phyloP scores from a whole-genome alignment of 1,284 basidiomycete species.

The Boletus sp. region DNA sequence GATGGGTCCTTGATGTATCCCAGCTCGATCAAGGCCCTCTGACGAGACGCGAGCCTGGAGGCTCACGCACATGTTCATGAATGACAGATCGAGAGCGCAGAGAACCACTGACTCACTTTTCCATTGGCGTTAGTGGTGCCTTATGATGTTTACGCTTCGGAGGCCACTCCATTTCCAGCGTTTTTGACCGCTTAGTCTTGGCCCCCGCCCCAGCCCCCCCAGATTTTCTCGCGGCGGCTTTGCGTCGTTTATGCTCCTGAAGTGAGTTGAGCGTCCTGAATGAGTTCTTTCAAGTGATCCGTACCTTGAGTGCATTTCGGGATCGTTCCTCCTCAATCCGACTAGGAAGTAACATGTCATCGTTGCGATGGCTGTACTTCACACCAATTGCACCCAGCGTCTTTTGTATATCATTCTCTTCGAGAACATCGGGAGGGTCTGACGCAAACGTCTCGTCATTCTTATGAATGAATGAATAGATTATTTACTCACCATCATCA shows the following conservation, averaged over 20 bases:
- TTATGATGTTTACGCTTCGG: conserved; percentile 61
- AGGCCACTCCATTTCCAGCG: conserved; percentile 56
- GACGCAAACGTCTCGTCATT: not conserved
- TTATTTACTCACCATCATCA: conserved; percentile 53
- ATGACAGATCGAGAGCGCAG: not conserved
- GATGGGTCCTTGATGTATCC: conserved; percentile 51
- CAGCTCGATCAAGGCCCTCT: conserved; percentile 57
- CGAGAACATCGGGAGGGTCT: conserved; percentile 34
- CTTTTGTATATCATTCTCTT: conserved; percentile 51
- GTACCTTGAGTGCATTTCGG: conserved; percentile 54
- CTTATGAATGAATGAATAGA: not conserved
- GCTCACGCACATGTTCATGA: conserved; percentile 5
- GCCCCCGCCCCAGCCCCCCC: conserved; percentile 17
- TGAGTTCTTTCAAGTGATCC: not conserved
- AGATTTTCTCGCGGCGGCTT: conserved; percentile 26
- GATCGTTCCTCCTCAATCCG: conserved; percentile 64
- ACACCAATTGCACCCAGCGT: conserved; percentile 61
- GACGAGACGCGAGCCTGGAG: conserved; percentile 49
- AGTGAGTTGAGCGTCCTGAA: conserved; percentile 10
- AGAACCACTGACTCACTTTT: conserved; percentile 43
- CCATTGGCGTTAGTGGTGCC: conserved; percentile 43
- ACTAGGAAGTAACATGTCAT: conserved; percentile 66
- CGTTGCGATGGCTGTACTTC: conserved; percentile 69
- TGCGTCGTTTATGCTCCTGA: conserved; percentile 32
- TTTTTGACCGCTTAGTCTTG: conserved; percentile 19